Percentiles rank a stretch among this genome's conserved stretches.
phyloP scores from a whole-genome alignment of 306 rosid genomes.

The Echinosophora koreensis region DNA sequence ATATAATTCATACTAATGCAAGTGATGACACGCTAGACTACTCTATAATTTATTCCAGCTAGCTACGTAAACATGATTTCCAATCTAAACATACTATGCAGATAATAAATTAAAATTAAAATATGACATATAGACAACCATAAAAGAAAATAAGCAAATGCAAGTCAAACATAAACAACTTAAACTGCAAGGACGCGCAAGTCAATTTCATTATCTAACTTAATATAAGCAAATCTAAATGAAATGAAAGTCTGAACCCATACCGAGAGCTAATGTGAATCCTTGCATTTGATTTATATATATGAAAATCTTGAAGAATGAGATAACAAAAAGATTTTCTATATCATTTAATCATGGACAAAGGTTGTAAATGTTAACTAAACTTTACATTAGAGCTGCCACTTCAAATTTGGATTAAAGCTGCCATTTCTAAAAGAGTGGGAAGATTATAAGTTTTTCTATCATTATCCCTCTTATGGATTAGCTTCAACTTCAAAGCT shows the following conservation, averaged over 20 bases:
- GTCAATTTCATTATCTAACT: constrained; percentile 7
- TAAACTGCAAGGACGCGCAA: constrained; percentile 16
- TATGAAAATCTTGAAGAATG: neutral
- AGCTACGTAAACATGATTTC: neutral
- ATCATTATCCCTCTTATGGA: too few species aligned
- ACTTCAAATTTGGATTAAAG: too few species aligned
- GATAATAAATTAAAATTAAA: constrained; percentile 33
- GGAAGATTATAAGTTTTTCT: too few species aligned
- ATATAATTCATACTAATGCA: constrained; percentile 6
- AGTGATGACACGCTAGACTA: constrained; percentile 6
- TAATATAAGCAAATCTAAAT: neutral
- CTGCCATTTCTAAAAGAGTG: too few species aligned
- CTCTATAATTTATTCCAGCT: neutral
- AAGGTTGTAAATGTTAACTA: constrained; percentile 10
- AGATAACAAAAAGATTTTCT: constrained; percentile 2
- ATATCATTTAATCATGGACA: constrained; percentile 19
- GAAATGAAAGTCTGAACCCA: neutral
- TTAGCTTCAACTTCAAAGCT: too few species aligned
- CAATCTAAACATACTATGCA: neutral
- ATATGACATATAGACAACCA: constrained; percentile 30
- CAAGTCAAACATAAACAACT: constrained; percentile 35
- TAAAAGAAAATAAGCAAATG: constrained; percentile 27
- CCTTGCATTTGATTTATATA: constrained; percentile 20
- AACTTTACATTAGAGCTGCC: neutral
- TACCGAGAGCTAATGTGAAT: neutral